Evolutionary conservation across 148 eudicot genomes (phyloP).

Genomic region (Suaeda aralocaspica): DNA sequence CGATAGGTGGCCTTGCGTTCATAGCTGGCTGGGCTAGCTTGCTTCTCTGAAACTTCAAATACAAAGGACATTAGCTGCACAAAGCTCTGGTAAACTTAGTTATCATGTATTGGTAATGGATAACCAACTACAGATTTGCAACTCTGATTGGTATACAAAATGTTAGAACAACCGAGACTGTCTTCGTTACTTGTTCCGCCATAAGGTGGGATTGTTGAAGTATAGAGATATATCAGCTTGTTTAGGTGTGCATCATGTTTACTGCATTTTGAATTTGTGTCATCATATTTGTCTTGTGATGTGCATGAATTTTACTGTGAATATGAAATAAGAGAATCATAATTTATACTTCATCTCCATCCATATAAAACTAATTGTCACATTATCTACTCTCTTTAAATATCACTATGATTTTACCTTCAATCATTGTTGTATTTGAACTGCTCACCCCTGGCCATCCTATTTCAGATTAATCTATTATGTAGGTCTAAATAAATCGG

Average conservation of each 20-base stretch:
- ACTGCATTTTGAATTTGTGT: neutral
- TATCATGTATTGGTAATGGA: neutral
- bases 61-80: neutral
- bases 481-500: too few relatives aligned
- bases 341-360: too few relatives aligned
- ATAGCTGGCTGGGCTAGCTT: conserved; percentile 91
- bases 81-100: neutral
- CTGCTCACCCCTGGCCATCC: too few relatives aligned
- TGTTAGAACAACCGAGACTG: neutral
- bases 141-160: neutral
- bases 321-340: too few relatives aligned
- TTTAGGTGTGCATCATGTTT: neutral
- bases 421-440: too few relatives aligned
- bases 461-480: too few relatives aligned
- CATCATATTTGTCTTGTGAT: too few relatives aligned
- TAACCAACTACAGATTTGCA: neutral
- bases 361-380: too few relatives aligned
- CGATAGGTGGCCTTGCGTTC: conserved; percentile 86
- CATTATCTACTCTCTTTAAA: too few relatives aligned
- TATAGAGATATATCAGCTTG: neutral
- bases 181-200: neutral
- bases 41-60: conserved; percentile 40
- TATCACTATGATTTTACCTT: too few relatives aligned
- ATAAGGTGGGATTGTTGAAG: neutral
- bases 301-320: neutral